phyloP scores from a whole-genome alignment of 177 flowering plant genomes.

The Vitis hybrid region DNA sequence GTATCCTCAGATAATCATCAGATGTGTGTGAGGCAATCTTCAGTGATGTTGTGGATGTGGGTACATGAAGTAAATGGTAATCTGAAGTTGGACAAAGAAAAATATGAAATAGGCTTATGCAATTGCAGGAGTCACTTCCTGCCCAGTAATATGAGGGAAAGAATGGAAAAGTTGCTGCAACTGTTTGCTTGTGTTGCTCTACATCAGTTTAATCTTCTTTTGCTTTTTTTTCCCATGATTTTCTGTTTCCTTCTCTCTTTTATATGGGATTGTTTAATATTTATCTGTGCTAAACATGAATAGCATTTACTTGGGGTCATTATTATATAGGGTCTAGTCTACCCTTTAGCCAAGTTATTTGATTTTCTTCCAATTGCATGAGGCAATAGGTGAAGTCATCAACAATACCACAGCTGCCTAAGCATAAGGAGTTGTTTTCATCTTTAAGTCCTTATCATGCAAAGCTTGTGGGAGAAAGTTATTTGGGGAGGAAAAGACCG shows the following conservation, averaged over 20 bases:
- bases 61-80: too few species aligned
- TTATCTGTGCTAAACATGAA: not conserved
- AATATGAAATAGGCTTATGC: not conserved
- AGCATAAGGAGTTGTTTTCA: conserved; percentile 63
- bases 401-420: conserved; percentile 76
- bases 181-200: not conserved
- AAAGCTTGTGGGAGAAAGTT: conserved; percentile 92
- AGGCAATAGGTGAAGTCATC: conserved; percentile 64
- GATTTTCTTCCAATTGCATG: conserved; percentile 4
- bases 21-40: too few species aligned
- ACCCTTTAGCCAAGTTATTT: conserved; percentile 1
- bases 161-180: not conserved
- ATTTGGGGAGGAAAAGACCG: conserved; percentile 75
- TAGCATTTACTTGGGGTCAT: not conserved
- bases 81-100: too few species aligned
- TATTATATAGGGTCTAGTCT: not conserved
- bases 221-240: not conserved
- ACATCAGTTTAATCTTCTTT: not conserved
- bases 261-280: not conserved
- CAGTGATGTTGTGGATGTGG: too few species aligned
- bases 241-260: not conserved
- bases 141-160: not conserved
- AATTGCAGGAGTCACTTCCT: not conserved
- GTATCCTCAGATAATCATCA: too few species aligned
- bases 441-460: conserved; percentile 79